Evolutionary conservation across 1,284 basidiomycete species (phyloP).

Genomic region (Amylostereum chailletii): DNA sequence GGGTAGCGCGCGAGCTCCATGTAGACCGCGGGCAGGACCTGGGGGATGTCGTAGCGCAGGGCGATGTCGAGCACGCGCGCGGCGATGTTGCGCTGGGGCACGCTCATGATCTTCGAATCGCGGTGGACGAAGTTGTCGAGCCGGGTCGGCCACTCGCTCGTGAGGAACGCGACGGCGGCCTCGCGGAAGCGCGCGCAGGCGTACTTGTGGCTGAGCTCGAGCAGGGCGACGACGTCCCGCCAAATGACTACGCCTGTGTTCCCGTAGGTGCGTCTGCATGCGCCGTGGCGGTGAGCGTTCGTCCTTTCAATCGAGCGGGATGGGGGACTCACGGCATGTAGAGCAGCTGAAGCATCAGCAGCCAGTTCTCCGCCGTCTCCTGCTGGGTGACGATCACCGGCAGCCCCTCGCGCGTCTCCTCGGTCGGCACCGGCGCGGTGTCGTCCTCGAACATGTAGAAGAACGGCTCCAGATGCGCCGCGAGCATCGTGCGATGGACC

Average conservation of each 20-base stretch:
- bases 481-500: neutral
- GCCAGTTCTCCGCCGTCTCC: neutral
- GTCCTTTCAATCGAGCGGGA: neutral
- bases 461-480: neutral
- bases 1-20: neutral
- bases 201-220: slow-evolving; percentile 1
- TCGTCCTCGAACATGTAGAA: neutral
- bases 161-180: neutral
- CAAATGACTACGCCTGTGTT: neutral
- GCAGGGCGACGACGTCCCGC: neutral
- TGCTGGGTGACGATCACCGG: neutral
- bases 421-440: neutral
- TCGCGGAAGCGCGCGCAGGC: neutral
- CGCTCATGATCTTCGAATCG: neutral
- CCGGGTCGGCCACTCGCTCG: neutral
- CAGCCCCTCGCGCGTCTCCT: neutral
- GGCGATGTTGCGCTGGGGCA: neutral
- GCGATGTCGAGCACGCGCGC: neutral
- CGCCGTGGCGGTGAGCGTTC: neutral
- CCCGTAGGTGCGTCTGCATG: neutral
- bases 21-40: neutral
- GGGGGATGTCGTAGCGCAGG: neutral
- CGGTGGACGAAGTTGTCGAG: neutral
- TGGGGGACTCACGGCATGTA: slow-evolving; percentile 2
- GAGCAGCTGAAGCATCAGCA: neutral